Evolutionary conservation across 257 asterid genomes (phyloP).

Genomic region (Solanum medicagineum): DNA sequence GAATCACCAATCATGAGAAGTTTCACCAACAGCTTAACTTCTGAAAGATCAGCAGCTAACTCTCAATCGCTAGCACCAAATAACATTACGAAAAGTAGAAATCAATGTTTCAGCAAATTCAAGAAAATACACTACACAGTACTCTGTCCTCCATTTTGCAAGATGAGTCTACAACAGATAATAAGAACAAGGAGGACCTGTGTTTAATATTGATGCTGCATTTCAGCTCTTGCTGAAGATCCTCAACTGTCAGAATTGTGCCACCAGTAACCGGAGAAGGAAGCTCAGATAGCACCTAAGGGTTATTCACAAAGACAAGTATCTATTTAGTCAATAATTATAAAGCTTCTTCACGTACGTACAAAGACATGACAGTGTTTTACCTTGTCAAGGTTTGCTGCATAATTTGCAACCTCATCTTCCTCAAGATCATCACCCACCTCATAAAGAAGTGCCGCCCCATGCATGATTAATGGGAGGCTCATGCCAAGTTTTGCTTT

Average conservation of each 20-base stretch:
- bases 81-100: neutral
- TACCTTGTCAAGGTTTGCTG: conserved; percentile 92
- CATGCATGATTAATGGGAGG: conserved; percentile 84
- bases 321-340: neutral
- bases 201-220: conserved; percentile 78
- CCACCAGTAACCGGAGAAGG: conserved; percentile 87
- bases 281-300: conserved; percentile 71
- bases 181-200: conserved; percentile 40
- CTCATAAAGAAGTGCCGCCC: conserved; percentile 79
- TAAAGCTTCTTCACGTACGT: neutral
- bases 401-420: conserved; percentile 76
- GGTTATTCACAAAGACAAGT: conserved; percentile 7
- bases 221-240: conserved; percentile 84
- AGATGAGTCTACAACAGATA: neutral
- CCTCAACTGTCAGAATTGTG: conserved; percentile 79
- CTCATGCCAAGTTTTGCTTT: conserved; percentile 87
- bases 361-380: neutral
- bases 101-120: neutral
- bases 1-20: neutral
- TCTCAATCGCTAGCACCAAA: neutral
- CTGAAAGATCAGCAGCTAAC: neutral
- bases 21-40: neutral
- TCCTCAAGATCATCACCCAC: conserved; percentile 95
- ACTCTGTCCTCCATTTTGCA: neutral
- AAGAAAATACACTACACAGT: neutral